phyloP scores from a whole-genome alignment of 495 filamentous ascomycete species.

The Neurospora africana region DNA sequence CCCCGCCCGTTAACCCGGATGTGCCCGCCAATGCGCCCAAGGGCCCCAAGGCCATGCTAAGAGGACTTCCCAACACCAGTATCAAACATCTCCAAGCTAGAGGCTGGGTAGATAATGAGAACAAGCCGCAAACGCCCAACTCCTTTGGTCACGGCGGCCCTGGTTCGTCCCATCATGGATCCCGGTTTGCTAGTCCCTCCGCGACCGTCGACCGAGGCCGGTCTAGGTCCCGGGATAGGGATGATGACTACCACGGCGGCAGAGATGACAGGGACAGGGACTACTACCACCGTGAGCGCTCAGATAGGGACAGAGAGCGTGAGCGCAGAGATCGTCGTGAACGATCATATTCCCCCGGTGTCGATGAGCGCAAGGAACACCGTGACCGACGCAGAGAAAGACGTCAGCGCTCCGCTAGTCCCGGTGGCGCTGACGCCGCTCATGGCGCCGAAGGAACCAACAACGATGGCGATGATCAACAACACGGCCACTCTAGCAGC shows the following conservation, averaged over 20 bases:
- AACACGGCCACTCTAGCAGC: slow-evolving; percentile 24
- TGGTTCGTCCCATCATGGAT: neutral
- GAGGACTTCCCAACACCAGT: slow-evolving; percentile 71
- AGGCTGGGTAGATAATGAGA: slow-evolving; percentile 32
- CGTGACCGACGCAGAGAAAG: neutral
- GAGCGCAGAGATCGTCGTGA: slow-evolving; percentile 15
- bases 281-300: slow-evolving; percentile 12
- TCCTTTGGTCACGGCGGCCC: neutral
- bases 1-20: slow-evolving; percentile 24
- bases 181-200: neutral
- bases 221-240: slow-evolving; percentile 9
- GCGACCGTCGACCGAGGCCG: neutral
- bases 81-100: slow-evolving; percentile 42
- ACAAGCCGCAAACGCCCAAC: slow-evolving; percentile 24
- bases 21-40: slow-evolving; percentile 63
- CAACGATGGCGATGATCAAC: slow-evolving; percentile 40
- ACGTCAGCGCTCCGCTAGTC: neutral
- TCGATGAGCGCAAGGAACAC: slow-evolving; percentile 38
- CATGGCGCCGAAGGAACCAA: slow-evolving; percentile 49
- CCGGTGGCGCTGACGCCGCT: slow-evolving; percentile 24
- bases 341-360: slow-evolving; percentile 5
- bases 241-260: slow-evolving; percentile 14
- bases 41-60: slow-evolving; percentile 86
- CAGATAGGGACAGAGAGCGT: slow-evolving; percentile 22
- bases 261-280: slow-evolving; percentile 17